Evolutionary conservation across 805 yeast species (phyloP).

Genomic region (Sungouiella thailandica): DNA sequence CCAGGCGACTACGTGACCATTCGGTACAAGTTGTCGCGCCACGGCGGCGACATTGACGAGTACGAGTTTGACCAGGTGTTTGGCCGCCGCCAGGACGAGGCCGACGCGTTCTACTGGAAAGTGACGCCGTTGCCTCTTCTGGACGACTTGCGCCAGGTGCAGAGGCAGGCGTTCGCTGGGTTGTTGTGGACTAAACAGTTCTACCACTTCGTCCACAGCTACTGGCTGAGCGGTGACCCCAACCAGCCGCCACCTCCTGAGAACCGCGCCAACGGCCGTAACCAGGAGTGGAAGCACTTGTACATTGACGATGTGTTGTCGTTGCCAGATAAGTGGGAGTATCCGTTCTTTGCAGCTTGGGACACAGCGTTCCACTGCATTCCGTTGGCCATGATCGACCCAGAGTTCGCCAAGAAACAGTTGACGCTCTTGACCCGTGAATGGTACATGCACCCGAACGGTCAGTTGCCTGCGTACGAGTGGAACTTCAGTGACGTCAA

Average conservation of each 20-base stretch:
- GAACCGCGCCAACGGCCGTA: slow-evolving; percentile 82
- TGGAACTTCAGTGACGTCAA: slow-evolving; percentile 96
- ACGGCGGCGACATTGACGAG: slow-evolving; percentile 53
- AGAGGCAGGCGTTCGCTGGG: slow-evolving; percentile 93
- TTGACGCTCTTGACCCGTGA: slow-evolving; percentile 82
- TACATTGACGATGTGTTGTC: slow-evolving; percentile 84
- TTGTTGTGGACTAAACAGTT: slow-evolving; percentile 91
- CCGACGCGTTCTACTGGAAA: slow-evolving; percentile 89
- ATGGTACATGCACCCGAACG: slow-evolving; percentile 98
- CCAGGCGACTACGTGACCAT: slow-evolving; percentile 84
- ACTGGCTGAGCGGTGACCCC: slow-evolving; percentile 88
- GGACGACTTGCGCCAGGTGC: slow-evolving; percentile 74
- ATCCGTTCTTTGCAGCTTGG: slow-evolving; percentile 96
- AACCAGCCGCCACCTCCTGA: slow-evolving; percentile 66
- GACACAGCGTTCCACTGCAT: slow-evolving; percentile 94
- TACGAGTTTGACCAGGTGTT: slow-evolving; percentile 66
- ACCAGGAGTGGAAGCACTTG: slow-evolving; percentile 83
- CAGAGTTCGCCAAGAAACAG: slow-evolving; percentile 85
- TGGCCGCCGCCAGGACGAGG: slow-evolving; percentile 73
- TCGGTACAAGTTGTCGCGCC: slow-evolving; percentile 62
- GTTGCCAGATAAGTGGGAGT: slow-evolving; percentile 94
- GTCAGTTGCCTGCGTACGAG: slow-evolving; percentile 95
- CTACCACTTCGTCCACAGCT: slow-evolving; percentile 77
- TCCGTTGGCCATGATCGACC: slow-evolving; percentile 90
- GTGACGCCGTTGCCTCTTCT: slow-evolving; percentile 80